Evolutionary conservation across 176 grass and related monocot species (phyloP), one percentile per base, ranked within the genome.

Genomic region (Pontederia crassipes): DNA sequence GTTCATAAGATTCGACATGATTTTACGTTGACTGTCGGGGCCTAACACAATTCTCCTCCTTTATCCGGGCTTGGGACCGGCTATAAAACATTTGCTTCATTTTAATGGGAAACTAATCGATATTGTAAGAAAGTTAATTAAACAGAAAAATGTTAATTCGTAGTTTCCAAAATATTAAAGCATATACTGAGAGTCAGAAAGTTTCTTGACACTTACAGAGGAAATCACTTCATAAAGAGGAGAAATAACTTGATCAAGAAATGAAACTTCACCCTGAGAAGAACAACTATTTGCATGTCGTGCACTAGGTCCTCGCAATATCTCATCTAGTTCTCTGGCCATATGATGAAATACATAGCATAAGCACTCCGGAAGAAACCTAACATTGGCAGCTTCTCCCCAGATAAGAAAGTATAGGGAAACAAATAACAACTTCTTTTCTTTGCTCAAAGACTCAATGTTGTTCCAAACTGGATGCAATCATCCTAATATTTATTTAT

Each of bases 341-440:
- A 89, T 74, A 71, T 87, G 72, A 90, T 96, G 83, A 80, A 90
- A 90, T 69, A 96, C 90, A 59, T 90, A 96, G 75, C 92, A 96
- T 74, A 96, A 79, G 48, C 83, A 82, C 60, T 96, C 92, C 45
- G 92, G 83, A 77, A 96, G 83, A 76, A 90, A 96, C 58, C 92
- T 76, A 54, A 96, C 18, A 26, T 90, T 96, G 52, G 75, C 86
- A 87, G 85, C 92, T 76, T 96, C 92, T 60, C 92, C 92, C 92
- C 92, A 96, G n/a, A 90, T 90, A 54, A 96, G 77, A 80, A 82
- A 96, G 77, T 88, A 96, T 60, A 96, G 72, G 68, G 83, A 90
- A 57, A 96, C 66, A 64, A 85, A 96, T 73, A 96, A 62, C 75
- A 96, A 72, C 73, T 87, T 96, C 66, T 77, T 90, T 82, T 96